Base-by-base conservation (phyloP, 805 yeast species). In the Priceomyces carsonii region DNA sequence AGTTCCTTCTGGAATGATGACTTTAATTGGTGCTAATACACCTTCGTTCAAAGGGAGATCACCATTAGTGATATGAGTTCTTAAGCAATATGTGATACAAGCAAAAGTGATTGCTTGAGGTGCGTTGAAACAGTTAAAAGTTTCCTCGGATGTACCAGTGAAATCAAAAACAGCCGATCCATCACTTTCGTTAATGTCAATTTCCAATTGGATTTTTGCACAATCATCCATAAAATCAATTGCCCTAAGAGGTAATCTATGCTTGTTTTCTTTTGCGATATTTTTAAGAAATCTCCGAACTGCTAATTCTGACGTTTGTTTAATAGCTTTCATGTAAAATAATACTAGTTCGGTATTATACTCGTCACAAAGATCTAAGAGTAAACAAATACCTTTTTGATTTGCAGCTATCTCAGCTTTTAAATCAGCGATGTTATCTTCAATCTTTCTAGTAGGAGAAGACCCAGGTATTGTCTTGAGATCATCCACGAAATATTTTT, bases 91-190 rank as follows among this genome's bases (percentile, higher is more conserved):
- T 18, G 42, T 39, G n/a, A 50, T 42, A 29, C 43, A 37, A 6
- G 51, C 42, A 34, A 36, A 42, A 15, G 49, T 39, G 12, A 49
- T 37, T 1, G 53, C 29, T 20, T 31, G 32, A 8, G 55, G 55
- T 8, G 50, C 48, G 37, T 50, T 50, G 32, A 44, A 38, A 41
- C 44, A 21, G 24, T 21, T 21, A 10, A 21, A 21, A 21, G 24
- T 21, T 10, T 21, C 24, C 4, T 81, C 79, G 3, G 93, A 85
- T 0, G 96, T 84, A 9, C 93, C 96, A 1, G 76, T 68, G 52
- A 90, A 91, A 59, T 91, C 96, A 60, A 90, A 87, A n/a, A 71
- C 65, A 14, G 91, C 88, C 18, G 73, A 67, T 1, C 84, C 85
- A 3, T 68, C 66, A 5, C 66, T 69, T 3, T 61, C 57, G 33